Base-by-base conservation (phyloP, 768 basidiomycete genomes). In the Boletus tomentosulus region DNA sequence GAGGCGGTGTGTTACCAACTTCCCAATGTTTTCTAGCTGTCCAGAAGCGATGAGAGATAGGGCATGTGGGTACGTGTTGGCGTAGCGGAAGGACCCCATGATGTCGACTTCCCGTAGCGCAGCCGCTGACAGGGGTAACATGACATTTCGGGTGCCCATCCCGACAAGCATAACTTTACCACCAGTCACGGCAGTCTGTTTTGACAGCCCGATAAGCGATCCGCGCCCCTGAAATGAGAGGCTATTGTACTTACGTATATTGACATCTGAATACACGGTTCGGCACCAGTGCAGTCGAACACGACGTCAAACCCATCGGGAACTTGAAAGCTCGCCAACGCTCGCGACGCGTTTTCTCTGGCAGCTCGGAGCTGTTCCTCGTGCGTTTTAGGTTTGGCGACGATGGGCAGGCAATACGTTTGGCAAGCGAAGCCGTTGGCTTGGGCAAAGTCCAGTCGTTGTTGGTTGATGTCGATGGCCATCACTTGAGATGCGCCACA, bases 241-340 rank as follows among this genome's bases (percentile, higher is more conserved):
- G 48, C 53, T 28, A 53, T 48, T 34, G 35, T 13, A 79, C 92
- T 78, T 74, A 94, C 92, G 73, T 89, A 83, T 57, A 95, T 79
- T 48, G 89, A 86, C 83, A 91, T 86, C 67, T 96, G 92, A 66
- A 96, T 92, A 66, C 89, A 92, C 34, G 84, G 78, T 70, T 96
- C 93, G 2, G 92, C 92, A 57, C 95, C 95, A 12, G 93, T 94
- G 72, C 95, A 98, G 71, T 98, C 95, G 64, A 95, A 90, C 46
- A 98, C 87, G 65, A 90, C 77, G 69, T 97, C 93, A 72, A 92
- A 96, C 30, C 96, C 96, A 27, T 91, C 85, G 24, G 76, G 75
- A 55, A 78, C 72, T 55, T 71, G 74, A 64, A 91, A 89, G 50
- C 76, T 69, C 46, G 73, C 64, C 53, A 92, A 74, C 6, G 81